phyloP scores from a whole-genome alignment of 2,329 filamentous ascomycete genomes.

The Fusarium robinianum region DNA sequence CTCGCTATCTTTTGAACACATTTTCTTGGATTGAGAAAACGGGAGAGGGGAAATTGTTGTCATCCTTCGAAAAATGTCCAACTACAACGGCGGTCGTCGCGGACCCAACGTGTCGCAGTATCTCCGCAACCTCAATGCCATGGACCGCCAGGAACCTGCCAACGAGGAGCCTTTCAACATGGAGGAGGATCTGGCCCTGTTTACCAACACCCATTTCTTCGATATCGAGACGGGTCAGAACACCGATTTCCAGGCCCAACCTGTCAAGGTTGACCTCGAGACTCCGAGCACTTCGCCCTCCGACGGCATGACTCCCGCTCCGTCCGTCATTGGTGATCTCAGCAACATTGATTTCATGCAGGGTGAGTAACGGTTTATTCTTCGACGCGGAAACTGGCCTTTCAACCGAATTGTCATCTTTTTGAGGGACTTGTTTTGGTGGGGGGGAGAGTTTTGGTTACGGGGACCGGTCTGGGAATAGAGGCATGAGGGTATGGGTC shows the following conservation, averaged over 20 bases:
- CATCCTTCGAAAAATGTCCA: conserved; percentile 61
- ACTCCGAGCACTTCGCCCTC: conserved; percentile 41
- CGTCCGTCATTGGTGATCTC: conserved; percentile 52
- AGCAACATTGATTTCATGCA: conserved; percentile 55
- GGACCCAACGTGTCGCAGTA: conserved; percentile 89
- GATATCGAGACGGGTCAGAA: conserved; percentile 72
- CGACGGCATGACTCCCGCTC: conserved; percentile 46
- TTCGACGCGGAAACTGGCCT: too few relatives aligned
- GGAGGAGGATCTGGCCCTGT: conserved; percentile 75
- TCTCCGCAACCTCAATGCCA: conserved; percentile 81
- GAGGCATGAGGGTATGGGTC: too few relatives aligned
- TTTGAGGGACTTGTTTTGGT: too few relatives aligned
- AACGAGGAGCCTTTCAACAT: conserved; percentile 64
- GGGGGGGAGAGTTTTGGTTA: too few relatives aligned
- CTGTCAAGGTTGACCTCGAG: conserved; percentile 50
- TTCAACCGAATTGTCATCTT: too few relatives aligned
- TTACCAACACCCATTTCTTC: conserved; percentile 82
- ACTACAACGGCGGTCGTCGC: conserved; percentile 75
- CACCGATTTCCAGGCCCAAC: conserved; percentile 58
- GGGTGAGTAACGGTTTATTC: too few relatives aligned
- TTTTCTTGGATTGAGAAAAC: too few relatives aligned
- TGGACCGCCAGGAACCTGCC: conserved; percentile 62
- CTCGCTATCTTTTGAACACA: neutral
- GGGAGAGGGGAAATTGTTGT: conserved; percentile 4
- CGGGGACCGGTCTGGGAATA: too few relatives aligned